Percentiles rank a stretch among this genome's conserved stretches.
Evolutionary conservation across 2,329 filamentous ascomycete species (phyloP).

Genomic region (Monosporascus sp.): DNA sequence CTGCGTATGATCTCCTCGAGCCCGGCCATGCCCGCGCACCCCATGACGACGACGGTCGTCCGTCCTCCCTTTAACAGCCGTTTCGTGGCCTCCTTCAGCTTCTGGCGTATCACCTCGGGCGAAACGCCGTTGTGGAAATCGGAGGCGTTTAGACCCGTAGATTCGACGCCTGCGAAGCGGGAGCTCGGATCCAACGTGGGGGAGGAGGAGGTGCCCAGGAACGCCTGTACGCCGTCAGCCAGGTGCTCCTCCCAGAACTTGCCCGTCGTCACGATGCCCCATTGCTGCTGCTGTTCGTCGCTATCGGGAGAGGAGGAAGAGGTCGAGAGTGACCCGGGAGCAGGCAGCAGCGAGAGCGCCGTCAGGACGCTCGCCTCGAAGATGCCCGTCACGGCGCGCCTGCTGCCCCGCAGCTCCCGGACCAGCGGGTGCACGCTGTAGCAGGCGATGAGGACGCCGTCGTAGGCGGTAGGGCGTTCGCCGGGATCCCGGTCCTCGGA

Average conservation of each 20-base stretch:
- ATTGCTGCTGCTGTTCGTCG: conserved; percentile 38
- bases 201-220: conserved; percentile 50
- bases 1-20: conserved; percentile 71
- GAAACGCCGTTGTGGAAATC: conserved; percentile 70
- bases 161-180: conserved; percentile 74
- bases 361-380: conserved; percentile 77
- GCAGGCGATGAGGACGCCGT: conserved; percentile 82
- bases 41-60: conserved; percentile 70
- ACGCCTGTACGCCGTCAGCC: conserved; percentile 55
- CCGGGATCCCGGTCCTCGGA: conserved; percentile 24
- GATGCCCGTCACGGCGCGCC: conserved; percentile 66
- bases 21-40: conserved; percentile 88
- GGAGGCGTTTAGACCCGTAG: conserved; percentile 72
- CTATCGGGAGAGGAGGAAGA: not conserved
- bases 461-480: conserved; percentile 38
- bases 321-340: conserved; percentile 18
- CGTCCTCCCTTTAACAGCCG: conserved; percentile 52
- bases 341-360: conserved; percentile 48
- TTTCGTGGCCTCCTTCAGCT: conserved; percentile 66
- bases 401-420: conserved; percentile 38
- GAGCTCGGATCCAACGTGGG: conserved; percentile 23
- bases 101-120: conserved; percentile 56
- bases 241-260: conserved; percentile 76
- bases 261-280: conserved; percentile 87
- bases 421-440: conserved; percentile 83